phyloP scores from a whole-genome alignment of 2,329 filamentous ascomycete species.

The Fusarium sp. region DNA sequence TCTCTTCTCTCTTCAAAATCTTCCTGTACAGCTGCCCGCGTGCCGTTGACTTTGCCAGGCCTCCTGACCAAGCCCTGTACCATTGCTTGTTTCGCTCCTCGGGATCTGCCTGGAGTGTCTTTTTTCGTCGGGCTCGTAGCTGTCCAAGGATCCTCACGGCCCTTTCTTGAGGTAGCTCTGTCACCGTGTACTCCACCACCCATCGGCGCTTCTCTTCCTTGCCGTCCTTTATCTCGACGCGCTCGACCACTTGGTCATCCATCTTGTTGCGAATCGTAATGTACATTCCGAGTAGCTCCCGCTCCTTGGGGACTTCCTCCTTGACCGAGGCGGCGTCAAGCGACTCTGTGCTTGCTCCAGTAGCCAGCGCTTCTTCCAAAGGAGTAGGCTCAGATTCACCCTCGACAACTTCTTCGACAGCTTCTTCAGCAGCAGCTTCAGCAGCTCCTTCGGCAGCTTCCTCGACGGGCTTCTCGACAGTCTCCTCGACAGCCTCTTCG shows the following conservation, averaged over 20 bases:
- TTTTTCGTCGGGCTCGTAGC: slow-evolving; percentile 67
- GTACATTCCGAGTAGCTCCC: slow-evolving; percentile 70
- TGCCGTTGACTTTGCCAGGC: slow-evolving; percentile 56
- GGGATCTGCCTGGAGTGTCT: slow-evolving; percentile 57
- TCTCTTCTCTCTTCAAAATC: slow-evolving; percentile 64
- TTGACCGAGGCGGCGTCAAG: neutral
- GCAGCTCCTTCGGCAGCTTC: neutral
- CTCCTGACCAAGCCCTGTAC: slow-evolving; percentile 61
- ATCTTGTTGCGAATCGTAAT: slow-evolving; percentile 80
- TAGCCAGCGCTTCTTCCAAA: neutral
- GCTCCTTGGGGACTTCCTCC: neutral
- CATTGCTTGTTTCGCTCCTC: slow-evolving; percentile 56
- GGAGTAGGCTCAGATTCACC: neutral
- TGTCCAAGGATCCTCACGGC: slow-evolving; percentile 66
- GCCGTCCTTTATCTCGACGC: slow-evolving; percentile 58
- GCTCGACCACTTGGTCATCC: slow-evolving; percentile 71
- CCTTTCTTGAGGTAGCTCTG: slow-evolving; percentile 65
- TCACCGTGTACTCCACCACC: slow-evolving; percentile 82
- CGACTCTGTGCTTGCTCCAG: neutral
- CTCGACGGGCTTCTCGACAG: too few species aligned
- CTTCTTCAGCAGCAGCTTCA: neutral
- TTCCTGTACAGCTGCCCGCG: slow-evolving; percentile 71
- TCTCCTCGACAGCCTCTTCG: too few species aligned
- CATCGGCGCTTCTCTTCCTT: slow-evolving; percentile 58
- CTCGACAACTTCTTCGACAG: neutral